Conservation (phyloP, 108 stramenopile species). For the Cyclostephanos invisitatus region DNA sequence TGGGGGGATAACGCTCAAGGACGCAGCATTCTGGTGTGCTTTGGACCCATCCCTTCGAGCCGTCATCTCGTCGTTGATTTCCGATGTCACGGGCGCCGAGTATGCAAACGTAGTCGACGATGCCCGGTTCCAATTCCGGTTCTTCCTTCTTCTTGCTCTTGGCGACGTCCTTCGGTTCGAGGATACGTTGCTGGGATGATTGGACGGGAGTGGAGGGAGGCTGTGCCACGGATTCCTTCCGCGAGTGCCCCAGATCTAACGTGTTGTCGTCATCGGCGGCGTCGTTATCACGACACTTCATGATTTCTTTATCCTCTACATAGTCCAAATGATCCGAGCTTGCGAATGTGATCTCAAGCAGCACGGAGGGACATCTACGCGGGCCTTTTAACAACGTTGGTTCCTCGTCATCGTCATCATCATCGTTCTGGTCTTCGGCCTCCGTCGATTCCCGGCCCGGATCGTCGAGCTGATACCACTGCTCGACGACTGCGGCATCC, state of each 20-base stretch:
- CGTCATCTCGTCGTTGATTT: constrained; percentile 68
- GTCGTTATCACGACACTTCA: constrained; percentile 29
- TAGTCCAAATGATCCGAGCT: constrained; percentile 56
- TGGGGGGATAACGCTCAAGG: constrained; percentile 79
- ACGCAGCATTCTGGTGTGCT: constrained; percentile 75
- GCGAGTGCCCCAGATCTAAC: constrained; percentile 8
- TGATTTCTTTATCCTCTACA: constrained; percentile 61
- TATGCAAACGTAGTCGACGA: constrained; percentile 79
- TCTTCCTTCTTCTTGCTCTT: constrained; percentile 52
- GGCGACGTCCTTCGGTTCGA: neutral
- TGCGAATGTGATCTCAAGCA: constrained; percentile 74
- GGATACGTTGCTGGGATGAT: neutral
- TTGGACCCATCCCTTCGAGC: constrained; percentile 82
- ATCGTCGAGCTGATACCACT: constrained; percentile 72
- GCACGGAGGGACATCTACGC: constrained; percentile 72
- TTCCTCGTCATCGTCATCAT: constrained; percentile 15
- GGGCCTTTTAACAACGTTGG: constrained; percentile 28
- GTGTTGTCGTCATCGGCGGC: constrained; percentile 6
- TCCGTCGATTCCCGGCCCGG: neutral
- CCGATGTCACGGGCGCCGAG: constrained; percentile 82
- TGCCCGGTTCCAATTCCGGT: constrained; percentile 73
- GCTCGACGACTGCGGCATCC: constrained; percentile 58
- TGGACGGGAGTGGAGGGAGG: neutral
- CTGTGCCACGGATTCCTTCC: constrained; percentile 2
- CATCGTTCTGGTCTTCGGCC: constrained; percentile 1